These are phyloP conservation scores for Fomitopsis palustris DNA, from an alignment of 1,284 basidiomycete genomes.

Conservation along the genomic window DNA sequence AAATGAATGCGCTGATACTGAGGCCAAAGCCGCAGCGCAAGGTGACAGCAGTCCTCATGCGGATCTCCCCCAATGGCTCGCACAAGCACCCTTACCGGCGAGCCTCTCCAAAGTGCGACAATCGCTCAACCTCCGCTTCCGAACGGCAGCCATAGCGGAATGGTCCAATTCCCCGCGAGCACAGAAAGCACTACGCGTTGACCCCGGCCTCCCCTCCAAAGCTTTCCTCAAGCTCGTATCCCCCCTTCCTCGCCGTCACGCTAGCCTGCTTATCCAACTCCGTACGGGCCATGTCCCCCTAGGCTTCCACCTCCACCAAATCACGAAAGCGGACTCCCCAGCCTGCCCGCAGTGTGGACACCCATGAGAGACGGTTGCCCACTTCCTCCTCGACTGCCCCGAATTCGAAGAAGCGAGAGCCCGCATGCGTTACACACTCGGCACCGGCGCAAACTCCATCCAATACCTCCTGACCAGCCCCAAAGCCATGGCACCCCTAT, in stretches of 20 bases:
- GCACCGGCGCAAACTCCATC: not conserved
- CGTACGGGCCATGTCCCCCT: conserved; percentile 27
- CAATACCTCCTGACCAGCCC: not conserved
- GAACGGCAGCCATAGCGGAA: not conserved
- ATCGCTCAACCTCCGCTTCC: not conserved
- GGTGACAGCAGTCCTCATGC: not conserved
- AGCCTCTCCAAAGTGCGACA: conserved; percentile 8
- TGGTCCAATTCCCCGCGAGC: conserved; percentile 11
- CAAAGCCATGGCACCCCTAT: not conserved
- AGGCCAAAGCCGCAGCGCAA: conserved; percentile 10
- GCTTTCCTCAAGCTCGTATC: not conserved
- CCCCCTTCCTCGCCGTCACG: not conserved
- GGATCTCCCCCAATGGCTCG: conserved; percentile 7
- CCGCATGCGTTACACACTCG: not conserved
- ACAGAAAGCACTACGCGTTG: not conserved
- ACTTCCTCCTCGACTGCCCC: conserved; percentile 23
- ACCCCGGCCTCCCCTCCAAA: conserved; percentile 9
- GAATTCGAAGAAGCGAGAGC: not conserved
- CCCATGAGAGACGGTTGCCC: conserved; percentile 18
- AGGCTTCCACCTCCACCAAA: conserved; percentile 22
- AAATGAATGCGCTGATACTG: too few relatives aligned
- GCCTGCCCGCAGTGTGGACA: conserved; percentile 22
- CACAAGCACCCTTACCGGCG: conserved; percentile 11
- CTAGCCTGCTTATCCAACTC: conserved; percentile 25
- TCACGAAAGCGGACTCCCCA: conserved; percentile 10